Conservation (phyloP, 1,139 yeast species). For the Taphrina communis region DNA sequence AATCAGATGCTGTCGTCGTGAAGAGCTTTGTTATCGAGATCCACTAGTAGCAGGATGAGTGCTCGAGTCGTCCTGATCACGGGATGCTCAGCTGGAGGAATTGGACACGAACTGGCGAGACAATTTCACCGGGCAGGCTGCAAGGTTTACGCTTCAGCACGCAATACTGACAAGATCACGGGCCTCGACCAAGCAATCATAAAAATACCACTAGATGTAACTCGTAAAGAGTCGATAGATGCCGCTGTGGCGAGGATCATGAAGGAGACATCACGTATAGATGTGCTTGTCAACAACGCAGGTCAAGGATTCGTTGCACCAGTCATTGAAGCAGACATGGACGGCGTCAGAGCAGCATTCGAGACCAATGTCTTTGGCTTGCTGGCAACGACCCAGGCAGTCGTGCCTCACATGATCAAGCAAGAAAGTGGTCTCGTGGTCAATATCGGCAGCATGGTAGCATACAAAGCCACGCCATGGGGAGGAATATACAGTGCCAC, state of each 20-base stretch:
- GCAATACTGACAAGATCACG: slow-evolving; percentile 68
- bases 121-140: slow-evolving; percentile 61
- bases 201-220: neutral
- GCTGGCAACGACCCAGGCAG: neutral
- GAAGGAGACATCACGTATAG: slow-evolving; percentile 61
- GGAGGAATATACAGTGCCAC: slow-evolving; percentile 7
- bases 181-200: neutral
- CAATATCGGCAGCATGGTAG: slow-evolving; percentile 7
- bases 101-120: slow-evolving; percentile 69
- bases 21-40: too few species aligned
- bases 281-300: slow-evolving; percentile 70
- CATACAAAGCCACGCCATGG: slow-evolving; percentile 4
- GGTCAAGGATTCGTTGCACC: slow-evolving; percentile 60
- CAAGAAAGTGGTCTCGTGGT: slow-evolving; percentile 7
- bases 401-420: slow-evolving; percentile 8
- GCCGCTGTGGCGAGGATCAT: slow-evolving; percentile 59
- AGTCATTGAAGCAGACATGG: neutral
- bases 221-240: neutral
- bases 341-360: neutral
- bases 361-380: slow-evolving; percentile 8
- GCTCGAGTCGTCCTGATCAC: slow-evolving; percentile 63
- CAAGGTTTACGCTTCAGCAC: slow-evolving; percentile 70
- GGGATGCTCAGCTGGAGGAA: slow-evolving; percentile 77
- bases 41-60: neutral
- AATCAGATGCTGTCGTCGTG: too few species aligned